Evolutionary conservation across 2,329 filamentous ascomycete species (phyloP).

Genomic region (Aspergillus novofumigatus): DNA sequence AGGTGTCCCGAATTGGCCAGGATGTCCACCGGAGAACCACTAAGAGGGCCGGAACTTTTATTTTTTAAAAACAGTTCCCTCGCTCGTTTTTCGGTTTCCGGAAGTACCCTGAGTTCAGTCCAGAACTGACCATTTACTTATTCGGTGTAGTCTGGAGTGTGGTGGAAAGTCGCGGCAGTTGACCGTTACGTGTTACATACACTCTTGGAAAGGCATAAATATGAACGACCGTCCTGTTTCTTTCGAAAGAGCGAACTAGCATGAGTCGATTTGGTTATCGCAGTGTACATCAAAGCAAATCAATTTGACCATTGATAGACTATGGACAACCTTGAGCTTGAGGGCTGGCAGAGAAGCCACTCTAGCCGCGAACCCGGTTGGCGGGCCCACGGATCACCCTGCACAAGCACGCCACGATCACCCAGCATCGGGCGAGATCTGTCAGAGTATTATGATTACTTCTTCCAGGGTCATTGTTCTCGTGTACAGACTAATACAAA

Average conservation of each 20-base stretch:
- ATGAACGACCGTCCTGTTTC: not conserved
- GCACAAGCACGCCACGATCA: slow-evolving; percentile 13
- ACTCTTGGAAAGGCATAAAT: not conserved
- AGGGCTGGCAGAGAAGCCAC: slow-evolving; percentile 3
- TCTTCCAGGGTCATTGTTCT: not conserved
- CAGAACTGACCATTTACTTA: not conserved
- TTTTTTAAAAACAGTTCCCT: no score
- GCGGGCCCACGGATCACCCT: slow-evolving; percentile 14
- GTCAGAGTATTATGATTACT: not conserved
- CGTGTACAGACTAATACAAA: not conserved
- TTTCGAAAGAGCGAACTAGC: not conserved
- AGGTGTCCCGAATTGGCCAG: not conserved
- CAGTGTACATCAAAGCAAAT: not conserved
- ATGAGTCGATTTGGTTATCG: not conserved
- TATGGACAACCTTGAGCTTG: not conserved
- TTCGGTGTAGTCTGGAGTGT: not conserved
- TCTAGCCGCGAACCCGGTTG: slow-evolving; percentile 16
- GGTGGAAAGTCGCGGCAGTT: not conserved
- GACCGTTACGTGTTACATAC: not conserved
- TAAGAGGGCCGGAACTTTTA: no score
- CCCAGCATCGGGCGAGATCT: not conserved
- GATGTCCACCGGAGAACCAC: not conserved
- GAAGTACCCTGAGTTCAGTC: no score
- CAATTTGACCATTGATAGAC: not conserved
- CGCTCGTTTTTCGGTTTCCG: no score